Evolutionary conservation across 2,329 filamentous ascomycete species (phyloP).

Genomic region (Botryotinia convoluta): DNA sequence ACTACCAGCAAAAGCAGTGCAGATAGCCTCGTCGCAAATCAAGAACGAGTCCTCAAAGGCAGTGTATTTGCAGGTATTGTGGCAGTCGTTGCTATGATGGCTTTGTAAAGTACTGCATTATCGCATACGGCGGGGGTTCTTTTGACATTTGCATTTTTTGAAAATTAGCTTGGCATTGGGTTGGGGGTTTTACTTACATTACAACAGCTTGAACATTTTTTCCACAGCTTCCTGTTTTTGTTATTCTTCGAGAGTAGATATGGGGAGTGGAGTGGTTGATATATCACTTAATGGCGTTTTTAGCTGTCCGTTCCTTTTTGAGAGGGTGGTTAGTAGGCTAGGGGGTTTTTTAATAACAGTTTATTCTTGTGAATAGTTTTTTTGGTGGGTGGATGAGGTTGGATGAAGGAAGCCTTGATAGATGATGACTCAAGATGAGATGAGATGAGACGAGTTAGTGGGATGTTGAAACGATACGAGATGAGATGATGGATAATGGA

Average conservation of each 20-base stretch:
- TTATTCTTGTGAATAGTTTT: not conserved
- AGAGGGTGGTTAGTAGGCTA: not conserved
- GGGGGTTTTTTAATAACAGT: not conserved
- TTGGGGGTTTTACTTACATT: not conserved
- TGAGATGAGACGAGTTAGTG: not conserved
- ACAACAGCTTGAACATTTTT: not conserved
- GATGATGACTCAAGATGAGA: not conserved
- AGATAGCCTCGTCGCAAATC: constrained; percentile 29
- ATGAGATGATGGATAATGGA: constrained; percentile 1
- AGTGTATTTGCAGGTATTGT: constrained; percentile 37
- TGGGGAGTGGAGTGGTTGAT: not conserved
- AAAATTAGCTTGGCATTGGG: constrained; percentile 3
- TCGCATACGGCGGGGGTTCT: not conserved
- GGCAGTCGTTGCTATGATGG: constrained; percentile 37
- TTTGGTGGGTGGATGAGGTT: not conserved
- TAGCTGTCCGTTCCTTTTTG: not conserved
- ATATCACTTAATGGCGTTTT: not conserved
- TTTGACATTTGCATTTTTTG: not conserved
- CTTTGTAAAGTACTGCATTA: constrained; percentile 27
- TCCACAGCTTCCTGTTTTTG: not conserved
- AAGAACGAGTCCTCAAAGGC: constrained; percentile 34
- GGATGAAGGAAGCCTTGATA: not conserved
- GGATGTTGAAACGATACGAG: not conserved
- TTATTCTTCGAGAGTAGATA: not conserved
- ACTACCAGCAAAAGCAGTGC: constrained; percentile 26